Evolutionary conservation across 2,329 filamentous ascomycete species (phyloP), one percentile per base, ranked within the genome.

Genomic region (Colletotrichum lupini): DNA sequence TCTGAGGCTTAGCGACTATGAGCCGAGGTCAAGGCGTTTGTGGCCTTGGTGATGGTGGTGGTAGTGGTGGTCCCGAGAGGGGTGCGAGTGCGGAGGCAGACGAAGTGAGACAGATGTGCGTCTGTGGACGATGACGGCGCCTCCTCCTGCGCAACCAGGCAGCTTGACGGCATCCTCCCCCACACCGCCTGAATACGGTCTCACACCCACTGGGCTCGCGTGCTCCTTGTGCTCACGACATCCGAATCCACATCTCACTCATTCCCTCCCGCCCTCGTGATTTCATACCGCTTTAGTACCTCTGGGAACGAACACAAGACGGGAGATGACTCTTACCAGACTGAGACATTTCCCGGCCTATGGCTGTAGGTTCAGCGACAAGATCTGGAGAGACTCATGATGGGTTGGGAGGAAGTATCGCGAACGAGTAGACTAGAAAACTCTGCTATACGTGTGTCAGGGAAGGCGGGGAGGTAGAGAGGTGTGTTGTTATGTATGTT

Each of bases 61-160:
- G 62, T 16, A n/a, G 42, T 52, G 24, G 67, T 42, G 55, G 4
- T 49, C 42, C 19, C 19, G 19, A 49, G 42, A 49, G 42, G 42
- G 42, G 42, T 49, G 22, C 16, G 22, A 8, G 30, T 14, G n/a
- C 24, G 28, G 32, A 55, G 24, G 30, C 52, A 30, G 46, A 59
- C 16, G n/a, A 49, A 49, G 55, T 71, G 46, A 71, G 56, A 67
- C 63, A 67, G 46, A 56, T 56, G 62, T 56, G 68, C 30, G 56
- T 71, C 56, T 12, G 56, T 61, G 46, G 64, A 53, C 46, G 26
- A 61, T 58, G 62, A 56, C 46, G 63, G 61, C 46, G 55, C 53
- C 19, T 16, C 55, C 55, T 26, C 56, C 42, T 32, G 35, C 53
- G 22, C 62, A 46, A 60, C 26, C 35, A 22, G 62, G 30, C 28